Conservation (phyloP, 129 eudicot species). For the Smallanthus sonchifolius region DNA sequence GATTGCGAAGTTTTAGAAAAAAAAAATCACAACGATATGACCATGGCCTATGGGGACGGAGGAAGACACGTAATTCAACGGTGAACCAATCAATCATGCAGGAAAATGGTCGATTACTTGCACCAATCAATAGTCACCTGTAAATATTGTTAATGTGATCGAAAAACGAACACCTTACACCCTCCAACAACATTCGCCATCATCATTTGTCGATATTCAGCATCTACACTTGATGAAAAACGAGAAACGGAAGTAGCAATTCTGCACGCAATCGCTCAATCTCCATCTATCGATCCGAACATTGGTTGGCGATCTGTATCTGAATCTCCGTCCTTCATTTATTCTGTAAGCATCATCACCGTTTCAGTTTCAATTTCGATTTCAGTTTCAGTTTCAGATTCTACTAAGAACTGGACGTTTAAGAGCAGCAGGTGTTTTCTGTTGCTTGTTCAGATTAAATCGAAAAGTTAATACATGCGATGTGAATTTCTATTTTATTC, state of each 20-base stretch:
- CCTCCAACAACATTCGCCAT: conserved; percentile 1
- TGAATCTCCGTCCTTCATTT: neutral
- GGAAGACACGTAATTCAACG: conserved; percentile 28
- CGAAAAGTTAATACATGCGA: neutral
- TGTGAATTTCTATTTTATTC: neutral
- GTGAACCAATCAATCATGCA: conserved; percentile 18
- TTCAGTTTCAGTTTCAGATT: neutral
- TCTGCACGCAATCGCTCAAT: conserved; percentile 25
- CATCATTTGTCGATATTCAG: conserved; percentile 20
- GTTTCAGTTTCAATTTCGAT: neutral
- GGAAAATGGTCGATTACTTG: conserved; percentile 4
- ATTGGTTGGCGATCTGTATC: conserved; percentile 12
- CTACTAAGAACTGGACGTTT: neutral
- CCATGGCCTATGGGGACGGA: neutral
- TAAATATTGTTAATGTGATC: conserved; percentile 2
- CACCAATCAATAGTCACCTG: conserved; percentile 19
- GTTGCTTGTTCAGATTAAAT: conserved; percentile 2
- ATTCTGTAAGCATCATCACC: conserved; percentile 25
- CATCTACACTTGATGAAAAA: neutral
- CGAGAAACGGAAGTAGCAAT: conserved; percentile 8
- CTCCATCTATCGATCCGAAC: neutral
- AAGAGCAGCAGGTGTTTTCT: neutral
- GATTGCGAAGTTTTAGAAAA: no score
- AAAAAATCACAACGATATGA: neutral
- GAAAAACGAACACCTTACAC: conserved; percentile 25